A percentile compares a stretch with the other conserved stretches of the same genome.
Conservation (phyloP, 306 rosid species). For the Inga laurina region DNA sequence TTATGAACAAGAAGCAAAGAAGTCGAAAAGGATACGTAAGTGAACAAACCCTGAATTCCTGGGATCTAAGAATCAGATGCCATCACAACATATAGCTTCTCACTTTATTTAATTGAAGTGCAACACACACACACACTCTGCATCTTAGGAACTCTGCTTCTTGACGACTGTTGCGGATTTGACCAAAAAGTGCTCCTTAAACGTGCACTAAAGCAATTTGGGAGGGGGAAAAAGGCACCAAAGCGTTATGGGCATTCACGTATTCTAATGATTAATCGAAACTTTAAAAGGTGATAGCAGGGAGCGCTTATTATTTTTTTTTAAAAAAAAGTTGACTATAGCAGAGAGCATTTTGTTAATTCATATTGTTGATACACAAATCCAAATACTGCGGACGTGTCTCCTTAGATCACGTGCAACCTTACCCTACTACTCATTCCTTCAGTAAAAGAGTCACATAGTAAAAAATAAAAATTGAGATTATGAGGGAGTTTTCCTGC, state of each 20-base stretch:
- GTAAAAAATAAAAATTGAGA: not conserved
- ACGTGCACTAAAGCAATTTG: slow-evolving; percentile 15
- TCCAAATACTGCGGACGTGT: slow-evolving; percentile 51
- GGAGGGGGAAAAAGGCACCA: slow-evolving; percentile 6
- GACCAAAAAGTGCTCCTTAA: slow-evolving; percentile 13
- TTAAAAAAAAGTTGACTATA: not conserved
- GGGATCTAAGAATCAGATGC: slow-evolving; percentile 13
- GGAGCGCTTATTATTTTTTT: not conserved
- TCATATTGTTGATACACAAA: slow-evolving; percentile 14
- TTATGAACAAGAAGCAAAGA: not conserved
- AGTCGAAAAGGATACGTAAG: not conserved
- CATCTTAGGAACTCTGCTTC: not conserved
- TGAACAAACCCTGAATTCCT: not conserved
- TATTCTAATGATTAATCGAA: slow-evolving; percentile 2
- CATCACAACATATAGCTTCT: not conserved
- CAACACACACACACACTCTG: not conserved
- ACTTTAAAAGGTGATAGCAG: not conserved
- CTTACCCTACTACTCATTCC: slow-evolving; percentile 13
- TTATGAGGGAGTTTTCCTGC: not conserved
- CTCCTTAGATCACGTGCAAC: slow-evolving; percentile 35
- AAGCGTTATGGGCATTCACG: slow-evolving; percentile 15
- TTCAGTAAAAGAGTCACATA: not conserved
- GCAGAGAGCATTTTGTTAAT: not conserved
- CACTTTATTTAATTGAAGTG: not conserved
- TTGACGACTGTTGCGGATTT: slow-evolving; percentile 15